These are phyloP conservation scores for Vigna angularis DNA, from an alignment of 306 rosid species.

Conservation along the genomic window DNA sequence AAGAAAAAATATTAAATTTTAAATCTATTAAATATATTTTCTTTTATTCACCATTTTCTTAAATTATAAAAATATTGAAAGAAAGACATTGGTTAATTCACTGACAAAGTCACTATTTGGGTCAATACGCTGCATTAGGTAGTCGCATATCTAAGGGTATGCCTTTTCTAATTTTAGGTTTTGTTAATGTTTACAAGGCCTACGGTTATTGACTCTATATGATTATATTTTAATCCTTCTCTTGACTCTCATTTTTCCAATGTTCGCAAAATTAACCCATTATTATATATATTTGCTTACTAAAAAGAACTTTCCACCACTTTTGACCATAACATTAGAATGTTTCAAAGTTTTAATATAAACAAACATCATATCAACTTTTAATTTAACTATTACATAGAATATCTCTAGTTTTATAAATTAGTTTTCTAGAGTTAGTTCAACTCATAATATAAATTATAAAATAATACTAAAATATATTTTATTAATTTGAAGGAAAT, in stretches of 20 bases:
- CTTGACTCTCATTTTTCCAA: background rate
- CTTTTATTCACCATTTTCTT: background rate
- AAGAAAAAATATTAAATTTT: too few relatives aligned
- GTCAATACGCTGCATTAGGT: background rate
- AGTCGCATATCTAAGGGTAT: background rate
- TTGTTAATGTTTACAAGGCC: background rate
- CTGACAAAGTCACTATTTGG: background rate
- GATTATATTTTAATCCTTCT: background rate
- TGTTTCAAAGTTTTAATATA: background rate
- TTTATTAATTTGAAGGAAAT: too few relatives aligned
- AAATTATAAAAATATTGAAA: background rate
- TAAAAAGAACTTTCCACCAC: background rate
- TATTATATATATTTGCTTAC: background rate
- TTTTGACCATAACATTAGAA: background rate
- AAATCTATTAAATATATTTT: background rate
- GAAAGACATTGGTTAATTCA: background rate
- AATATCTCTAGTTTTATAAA: too few relatives aligned
- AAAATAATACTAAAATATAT: too few relatives aligned
- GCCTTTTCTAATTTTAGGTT: background rate
- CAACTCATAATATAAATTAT: too few relatives aligned
- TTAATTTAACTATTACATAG: too few relatives aligned
- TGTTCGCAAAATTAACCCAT: background rate
- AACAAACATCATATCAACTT: background rate
- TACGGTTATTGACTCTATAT: background rate
- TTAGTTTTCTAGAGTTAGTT: too few relatives aligned